phyloP scores from a whole-genome alignment of 441 rosid species.

The Bruguiera hainesii region DNA sequence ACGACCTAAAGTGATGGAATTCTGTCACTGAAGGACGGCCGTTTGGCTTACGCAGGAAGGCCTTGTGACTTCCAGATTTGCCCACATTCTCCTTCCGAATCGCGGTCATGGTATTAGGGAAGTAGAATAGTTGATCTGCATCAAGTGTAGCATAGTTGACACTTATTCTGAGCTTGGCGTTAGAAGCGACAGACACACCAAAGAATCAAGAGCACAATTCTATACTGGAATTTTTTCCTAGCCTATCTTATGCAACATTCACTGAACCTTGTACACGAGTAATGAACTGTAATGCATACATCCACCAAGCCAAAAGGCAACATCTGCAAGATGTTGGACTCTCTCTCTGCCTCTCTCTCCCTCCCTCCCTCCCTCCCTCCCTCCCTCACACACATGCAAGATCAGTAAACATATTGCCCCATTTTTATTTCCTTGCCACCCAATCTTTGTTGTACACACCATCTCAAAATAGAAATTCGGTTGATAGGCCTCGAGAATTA shows the following conservation, averaged over 20 bases:
- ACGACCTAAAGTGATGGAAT: constrained; percentile 53
- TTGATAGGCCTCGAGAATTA: background rate
- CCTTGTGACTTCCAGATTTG: constrained; percentile 69
- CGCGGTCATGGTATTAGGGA: constrained; percentile 82
- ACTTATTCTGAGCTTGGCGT: constrained; percentile 2
- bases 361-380: no score
- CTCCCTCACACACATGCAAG: background rate
- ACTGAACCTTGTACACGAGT: background rate
- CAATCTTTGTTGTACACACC: background rate
- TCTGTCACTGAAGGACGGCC: constrained; percentile 90
- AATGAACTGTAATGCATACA: background rate
- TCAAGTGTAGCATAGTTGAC: constrained; percentile 17
- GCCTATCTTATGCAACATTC: no score
- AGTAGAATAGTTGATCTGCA: constrained; percentile 30
- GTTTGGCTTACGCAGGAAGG: constrained; percentile 76
- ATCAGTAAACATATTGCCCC: background rate
- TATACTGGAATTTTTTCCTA: no score
- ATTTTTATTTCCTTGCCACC: background rate
- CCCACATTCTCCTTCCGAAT: constrained; percentile 84
- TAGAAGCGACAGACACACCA: constrained; percentile 5
- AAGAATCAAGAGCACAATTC: background rate
- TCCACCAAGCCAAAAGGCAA: background rate
- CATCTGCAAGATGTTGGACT: no score
- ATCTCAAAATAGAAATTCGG: background rate
- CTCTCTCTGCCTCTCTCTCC: no score